Evolutionary conservation across 1,284 basidiomycete genomes (phyloP).

Genomic region (Agroathelia rolfsii): DNA sequence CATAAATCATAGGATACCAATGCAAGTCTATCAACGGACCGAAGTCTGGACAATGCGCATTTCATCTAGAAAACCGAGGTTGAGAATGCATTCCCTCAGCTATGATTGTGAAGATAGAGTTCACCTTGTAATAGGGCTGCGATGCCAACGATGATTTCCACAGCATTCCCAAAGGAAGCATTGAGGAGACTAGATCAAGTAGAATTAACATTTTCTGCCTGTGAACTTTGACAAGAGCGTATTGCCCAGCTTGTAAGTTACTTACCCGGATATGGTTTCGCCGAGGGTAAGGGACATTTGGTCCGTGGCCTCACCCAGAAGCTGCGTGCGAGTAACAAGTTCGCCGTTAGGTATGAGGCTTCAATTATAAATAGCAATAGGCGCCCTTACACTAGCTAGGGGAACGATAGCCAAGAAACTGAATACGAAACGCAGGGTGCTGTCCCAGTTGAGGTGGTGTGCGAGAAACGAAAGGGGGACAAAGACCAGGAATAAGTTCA

Average conservation of each 20-base stretch:
- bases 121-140: conserved; percentile 75
- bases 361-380: neutral
- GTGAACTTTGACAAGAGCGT: no score
- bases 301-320: conserved; percentile 82
- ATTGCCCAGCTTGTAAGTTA: no score
- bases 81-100: conserved; percentile 7
- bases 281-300: conserved; percentile 75
- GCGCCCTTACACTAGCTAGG: conserved; percentile 55
- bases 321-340: conserved; percentile 27
- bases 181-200: conserved; percentile 86
- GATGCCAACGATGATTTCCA: conserved; percentile 82
- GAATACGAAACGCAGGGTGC: conserved; percentile 73
- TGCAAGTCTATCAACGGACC: conserved; percentile 28
- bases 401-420: conserved; percentile 85
- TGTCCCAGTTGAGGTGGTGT: conserved; percentile 64
- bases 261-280: conserved; percentile 72
- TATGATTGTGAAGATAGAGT: conserved; percentile 7
- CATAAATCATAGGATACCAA: conserved; percentile 1
- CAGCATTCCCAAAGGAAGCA: conserved; percentile 74
- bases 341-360: conserved; percentile 2
- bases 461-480: conserved; percentile 63
- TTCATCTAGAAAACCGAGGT: conserved; percentile 38
- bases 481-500: conserved; percentile 73
- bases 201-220: no score
- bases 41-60: conserved; percentile 84